Evolutionary conservation across 2,329 filamentous ascomycete genomes (phyloP).

Genomic region (Fusarium camptoceras): DNA sequence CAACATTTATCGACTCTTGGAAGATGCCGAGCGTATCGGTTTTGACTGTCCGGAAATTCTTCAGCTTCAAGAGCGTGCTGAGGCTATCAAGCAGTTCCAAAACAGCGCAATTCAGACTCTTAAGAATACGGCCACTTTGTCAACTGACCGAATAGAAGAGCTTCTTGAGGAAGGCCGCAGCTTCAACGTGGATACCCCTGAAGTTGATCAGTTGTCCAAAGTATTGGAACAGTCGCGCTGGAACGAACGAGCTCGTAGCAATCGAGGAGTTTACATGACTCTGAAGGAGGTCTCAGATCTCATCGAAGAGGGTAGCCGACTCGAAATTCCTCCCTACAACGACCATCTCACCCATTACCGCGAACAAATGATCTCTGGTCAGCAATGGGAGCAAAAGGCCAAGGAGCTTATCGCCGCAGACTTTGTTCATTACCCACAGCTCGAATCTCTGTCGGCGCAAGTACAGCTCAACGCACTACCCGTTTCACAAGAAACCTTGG

Average conservation of each 20-base stretch:
- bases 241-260: constrained; percentile 80
- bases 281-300: constrained; percentile 83
- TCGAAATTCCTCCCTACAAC: constrained; percentile 83
- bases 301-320: constrained; percentile 79
- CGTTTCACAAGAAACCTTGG: constrained; percentile 83
- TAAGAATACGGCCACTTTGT: constrained; percentile 71
- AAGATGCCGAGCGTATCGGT: constrained; percentile 84
- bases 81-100: constrained; percentile 87
- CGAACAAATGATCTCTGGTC: constrained; percentile 80
- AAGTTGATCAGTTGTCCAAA: constrained; percentile 84
- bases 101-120: constrained; percentile 78
- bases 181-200: constrained; percentile 92
- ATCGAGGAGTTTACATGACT: constrained; percentile 73
- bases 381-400: constrained; percentile 92
- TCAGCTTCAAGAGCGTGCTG: constrained; percentile 85
- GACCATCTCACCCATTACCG: constrained; percentile 81
- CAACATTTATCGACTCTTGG: constrained; percentile 86
- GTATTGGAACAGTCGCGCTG: constrained; percentile 88
- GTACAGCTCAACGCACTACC: constrained; percentile 77
- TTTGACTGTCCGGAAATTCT: constrained; percentile 95
- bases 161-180: constrained; percentile 88
- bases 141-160: constrained; percentile 84
- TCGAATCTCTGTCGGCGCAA: constrained; percentile 90
- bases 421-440: constrained; percentile 90
- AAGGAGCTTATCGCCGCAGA: constrained; percentile 94